Base-by-base conservation (phyloP, 345 rosid species). In the Melaleuca alternifolia region DNA sequence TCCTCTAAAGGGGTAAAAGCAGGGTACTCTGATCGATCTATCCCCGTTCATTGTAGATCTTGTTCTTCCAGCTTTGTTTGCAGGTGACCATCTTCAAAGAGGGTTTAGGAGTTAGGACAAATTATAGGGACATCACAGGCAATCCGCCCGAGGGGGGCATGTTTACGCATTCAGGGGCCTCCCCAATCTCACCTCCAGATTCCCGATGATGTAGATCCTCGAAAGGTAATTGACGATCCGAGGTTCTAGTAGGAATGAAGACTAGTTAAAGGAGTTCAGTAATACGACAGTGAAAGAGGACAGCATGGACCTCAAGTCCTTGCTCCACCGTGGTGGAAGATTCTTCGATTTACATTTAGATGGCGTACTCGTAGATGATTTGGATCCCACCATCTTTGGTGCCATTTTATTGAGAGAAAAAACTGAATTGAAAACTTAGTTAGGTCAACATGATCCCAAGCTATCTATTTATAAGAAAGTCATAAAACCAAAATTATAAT, bases 251-350 rank as follows among this genome's bases (percentile, higher is more conserved):
- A 23, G 18, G 33, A 59, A n/a, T 15, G 33, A 71, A 88, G 95
- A 87, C 90, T 95, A 89, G 96, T 96, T 83, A 93, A 94, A 87
- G 96, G 98, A 44, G 93, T 93, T 83, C 93, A 92, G 52, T 97
- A 94, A 88, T 90, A 93, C 77, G 98, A 96, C 86, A 93, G 94
- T 87, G 8, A 59, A n/a, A n/a, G 71, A n/a, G 91, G 91, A 84
- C 91, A 96, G 24, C 87, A 90, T 57, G 96, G 89, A 83, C 87
- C 89, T 37, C 89, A 91, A 52, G 95, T 94, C 59, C 83, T 94
- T 15, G 93, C 91, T 87, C 91, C 95, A 37, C 90, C 92, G 6
- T 96, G 99, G 99, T 95, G 97, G 92, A 41, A 94, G 94, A 88
- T 94, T 92, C 90, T 94, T 94, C 81, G 89, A 91, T 85, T 96